Conservation (phyloP, 345 rosid genomes). For the Mallotus nudiflorus region DNA sequence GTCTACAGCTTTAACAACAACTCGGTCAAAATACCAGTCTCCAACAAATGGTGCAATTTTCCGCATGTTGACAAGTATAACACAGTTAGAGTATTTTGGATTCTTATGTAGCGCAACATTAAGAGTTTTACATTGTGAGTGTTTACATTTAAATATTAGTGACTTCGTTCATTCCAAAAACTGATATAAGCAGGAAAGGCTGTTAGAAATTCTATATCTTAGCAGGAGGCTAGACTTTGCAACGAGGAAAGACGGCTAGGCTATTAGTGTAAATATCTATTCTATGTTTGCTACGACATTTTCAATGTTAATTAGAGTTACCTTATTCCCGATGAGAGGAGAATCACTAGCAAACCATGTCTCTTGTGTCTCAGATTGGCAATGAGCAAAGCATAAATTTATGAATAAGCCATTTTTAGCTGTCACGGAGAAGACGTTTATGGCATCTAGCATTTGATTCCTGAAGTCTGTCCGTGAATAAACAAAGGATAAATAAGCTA, state of each 20-base stretch:
- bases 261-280: not conserved
- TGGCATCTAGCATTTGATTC: conserved; percentile 27
- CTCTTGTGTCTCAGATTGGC: conserved; percentile 35
- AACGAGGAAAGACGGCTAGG: not conserved
- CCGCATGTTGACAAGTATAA: conserved; percentile 13
- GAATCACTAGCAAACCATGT: conserved; percentile 33
- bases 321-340: conserved; percentile 23
- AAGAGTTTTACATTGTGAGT: too few species aligned
- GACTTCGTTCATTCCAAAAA: too few species aligned
- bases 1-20: conserved; percentile 24
- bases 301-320: conserved; percentile 12
- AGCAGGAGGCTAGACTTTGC: too few species aligned
- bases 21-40: conserved; percentile 33
- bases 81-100: not conserved
- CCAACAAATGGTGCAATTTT: conserved; percentile 30
- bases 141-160: too few species aligned
- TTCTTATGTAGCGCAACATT: too few species aligned
- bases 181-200: too few species aligned
- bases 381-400: conserved; percentile 36
- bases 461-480: conserved; percentile 28
- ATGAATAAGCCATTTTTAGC: conserved; percentile 29
- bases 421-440: conserved; percentile 20
- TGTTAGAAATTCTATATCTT: too few species aligned
- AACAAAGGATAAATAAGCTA: conserved; percentile 18
- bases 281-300: not conserved